Percentiles rank a stretch among this genome's conserved stretches.
phyloP scores from a whole-genome alignment of 2,329 filamentous ascomycete genomes.

The Cladophialophora immunda region DNA sequence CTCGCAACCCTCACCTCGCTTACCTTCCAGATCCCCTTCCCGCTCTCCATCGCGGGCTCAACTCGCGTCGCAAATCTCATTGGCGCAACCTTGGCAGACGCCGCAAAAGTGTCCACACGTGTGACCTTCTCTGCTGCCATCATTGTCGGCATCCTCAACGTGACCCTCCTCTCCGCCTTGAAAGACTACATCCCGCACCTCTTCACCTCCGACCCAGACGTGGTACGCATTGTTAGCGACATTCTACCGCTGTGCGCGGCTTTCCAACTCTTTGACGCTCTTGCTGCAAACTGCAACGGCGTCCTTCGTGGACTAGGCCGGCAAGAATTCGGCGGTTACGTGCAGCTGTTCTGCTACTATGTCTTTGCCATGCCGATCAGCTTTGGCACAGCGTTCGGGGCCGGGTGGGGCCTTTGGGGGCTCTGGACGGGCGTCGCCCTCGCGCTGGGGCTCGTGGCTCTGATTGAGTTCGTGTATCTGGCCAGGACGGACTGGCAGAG shows the following conservation, averaged over 20 bases:
- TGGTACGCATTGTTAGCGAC: constrained; percentile 71
- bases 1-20: constrained; percentile 79
- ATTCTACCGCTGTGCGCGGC: constrained; percentile 83
- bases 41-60: constrained; percentile 84
- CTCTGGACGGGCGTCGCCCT: constrained; percentile 83
- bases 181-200: constrained; percentile 78
- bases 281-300: constrained; percentile 82
- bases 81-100: constrained; percentile 80
- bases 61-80: constrained; percentile 93
- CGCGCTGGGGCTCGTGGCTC: constrained; percentile 68
- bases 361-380: constrained; percentile 83
- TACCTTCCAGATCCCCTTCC: constrained; percentile 91
- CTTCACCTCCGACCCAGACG: constrained; percentile 77
- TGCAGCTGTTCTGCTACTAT: constrained; percentile 89
- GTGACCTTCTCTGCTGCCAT: constrained; percentile 75
- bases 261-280: constrained; percentile 88
- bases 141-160: constrained; percentile 80
- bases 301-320: constrained; percentile 85
- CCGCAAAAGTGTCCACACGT: constrained; percentile 80
- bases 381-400: constrained; percentile 78
- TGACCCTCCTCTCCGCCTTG: constrained; percentile 72
- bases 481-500: constrained; percentile 63
- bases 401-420: constrained; percentile 79
- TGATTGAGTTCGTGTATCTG: constrained; percentile 66
- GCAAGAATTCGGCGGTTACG: constrained; percentile 88